phyloP scores from a whole-genome alignment of 805 yeast species.

The Kodamaea restingae region DNA sequence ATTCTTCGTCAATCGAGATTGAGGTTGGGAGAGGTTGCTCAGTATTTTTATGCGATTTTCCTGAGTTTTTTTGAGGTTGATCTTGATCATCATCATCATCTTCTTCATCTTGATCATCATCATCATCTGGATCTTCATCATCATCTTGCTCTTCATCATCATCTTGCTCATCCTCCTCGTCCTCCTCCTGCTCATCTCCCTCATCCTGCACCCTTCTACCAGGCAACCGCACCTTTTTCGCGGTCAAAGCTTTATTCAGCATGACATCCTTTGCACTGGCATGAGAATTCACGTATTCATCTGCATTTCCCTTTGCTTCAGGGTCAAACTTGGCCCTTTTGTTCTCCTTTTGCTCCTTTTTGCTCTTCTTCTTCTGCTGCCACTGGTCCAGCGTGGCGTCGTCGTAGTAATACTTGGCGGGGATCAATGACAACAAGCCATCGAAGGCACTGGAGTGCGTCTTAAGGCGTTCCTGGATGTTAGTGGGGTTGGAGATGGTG shows the following conservation, averaged over 20 bases:
- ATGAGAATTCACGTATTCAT: constrained; percentile 37
- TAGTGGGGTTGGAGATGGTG: constrained; percentile 17
- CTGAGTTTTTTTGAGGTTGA: not conserved
- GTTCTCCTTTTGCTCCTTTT: constrained; percentile 55
- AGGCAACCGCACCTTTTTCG: constrained; percentile 46
- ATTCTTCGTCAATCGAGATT: constrained; percentile 56
- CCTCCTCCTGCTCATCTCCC: constrained; percentile 9
- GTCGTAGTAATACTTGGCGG: constrained; percentile 91
- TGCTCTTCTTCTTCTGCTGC: constrained; percentile 76
- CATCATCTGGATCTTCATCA: constrained; percentile 13
- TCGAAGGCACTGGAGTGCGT: constrained; percentile 80
- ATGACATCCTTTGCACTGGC: constrained; percentile 59
- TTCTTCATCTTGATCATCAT: not conserved
- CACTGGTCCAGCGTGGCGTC: constrained; percentile 88
- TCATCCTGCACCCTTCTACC: constrained; percentile 14
- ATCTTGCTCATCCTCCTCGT: constrained; percentile 15
- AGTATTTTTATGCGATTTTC: not conserved
- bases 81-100: constrained; percentile 1
- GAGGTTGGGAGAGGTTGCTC: not conserved
- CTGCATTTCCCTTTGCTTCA: constrained; percentile 39
- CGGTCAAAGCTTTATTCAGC: constrained; percentile 50
- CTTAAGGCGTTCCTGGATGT: constrained; percentile 62
- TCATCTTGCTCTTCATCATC: constrained; percentile 16
- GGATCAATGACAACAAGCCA: constrained; percentile 84
- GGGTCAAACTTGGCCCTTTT: constrained; percentile 79